Evolutionary conservation across 306 rosid genomes (phyloP), one percentile per base, ranked within the genome.

Genomic region (Vigna hirtella): DNA sequence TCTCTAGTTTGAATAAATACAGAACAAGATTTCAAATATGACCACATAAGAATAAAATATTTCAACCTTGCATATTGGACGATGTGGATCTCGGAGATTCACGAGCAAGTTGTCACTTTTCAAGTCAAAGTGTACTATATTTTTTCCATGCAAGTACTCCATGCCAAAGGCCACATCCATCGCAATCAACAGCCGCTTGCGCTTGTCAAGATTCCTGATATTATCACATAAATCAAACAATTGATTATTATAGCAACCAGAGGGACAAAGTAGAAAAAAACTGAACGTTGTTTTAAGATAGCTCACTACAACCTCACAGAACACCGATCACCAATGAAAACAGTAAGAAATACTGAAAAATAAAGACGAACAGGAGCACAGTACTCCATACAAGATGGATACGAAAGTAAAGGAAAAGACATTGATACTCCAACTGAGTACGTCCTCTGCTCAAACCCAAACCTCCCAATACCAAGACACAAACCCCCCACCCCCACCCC

Each of bases 161-260:
- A 94, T 92, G 67, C 98, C 98, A 71, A 90, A 94, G 65, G 98
- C 97, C 52, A 85, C 97, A 72, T 94, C 98, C 97, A 94, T 87
- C n/a, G 97, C 97, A 81, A 94, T 92, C 85, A 94, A 77, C 63
- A 89, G 87, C 12, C 93, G 89, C 81, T 89, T 94, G 51, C 97
- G 95, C 92, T 85, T 92, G 87, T 94, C 98, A 63, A 89, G 90
- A 83, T 28, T 84, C 93, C 98, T 94, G 89, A 59, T 18, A 77
- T 43, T 66, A 82, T 55, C 55, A 78, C 64, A 32, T 52, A 30
- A n/a, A 61, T 86, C 58, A 67, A 72, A 45, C 50, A 45, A 10
- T 45, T 50, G 6, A 10, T 45, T 50, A 16, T 51, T 9, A 51
- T 51, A 16, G 24, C 11, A 51, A 51, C 57, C 57, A 51, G 57